Evolutionary conservation across 164 flowering plant species (phyloP).

Genomic region (Magnolia kwangsiensis): DNA sequence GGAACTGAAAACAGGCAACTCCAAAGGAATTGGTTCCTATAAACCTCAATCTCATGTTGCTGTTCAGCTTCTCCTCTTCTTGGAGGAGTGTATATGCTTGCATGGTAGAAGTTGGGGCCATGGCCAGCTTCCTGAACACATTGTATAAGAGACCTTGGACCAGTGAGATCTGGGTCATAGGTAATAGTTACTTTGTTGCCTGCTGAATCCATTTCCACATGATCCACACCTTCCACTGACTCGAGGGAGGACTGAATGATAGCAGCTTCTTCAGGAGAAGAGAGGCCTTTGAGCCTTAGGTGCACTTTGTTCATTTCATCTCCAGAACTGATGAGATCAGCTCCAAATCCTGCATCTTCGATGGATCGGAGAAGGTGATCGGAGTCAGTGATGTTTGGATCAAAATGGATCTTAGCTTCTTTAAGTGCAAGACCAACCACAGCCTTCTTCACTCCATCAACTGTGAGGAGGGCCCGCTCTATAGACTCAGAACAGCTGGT

Average conservation of each 20-base stretch:
- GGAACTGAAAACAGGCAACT: constrained; percentile 86
- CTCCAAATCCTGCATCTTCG: constrained; percentile 90
- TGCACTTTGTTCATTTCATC: constrained; percentile 70
- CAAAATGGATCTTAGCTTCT: constrained; percentile 89
- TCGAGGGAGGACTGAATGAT: constrained; percentile 47
- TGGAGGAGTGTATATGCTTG: constrained; percentile 57
- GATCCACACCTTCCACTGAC: constrained; percentile 57
- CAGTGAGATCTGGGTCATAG: constrained; percentile 76
- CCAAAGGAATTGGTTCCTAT: constrained; percentile 62
- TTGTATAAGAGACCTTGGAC: constrained; percentile 74
- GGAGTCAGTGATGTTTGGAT: constrained; percentile 50
- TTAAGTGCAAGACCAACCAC: constrained; percentile 85
- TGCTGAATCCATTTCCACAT: constrained; percentile 58
- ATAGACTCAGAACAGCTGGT: constrained; percentile 90
- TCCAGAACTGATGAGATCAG: constrained; percentile 69
- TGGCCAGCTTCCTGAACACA: constrained; percentile 52
- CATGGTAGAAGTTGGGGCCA: constrained; percentile 44
- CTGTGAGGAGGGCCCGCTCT: constrained; percentile 63
- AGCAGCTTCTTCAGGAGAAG: constrained; percentile 38
- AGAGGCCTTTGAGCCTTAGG: constrained; percentile 60
- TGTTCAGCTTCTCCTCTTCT: constrained; percentile 58
- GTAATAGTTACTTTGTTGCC: constrained; percentile 46
- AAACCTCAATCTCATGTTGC: constrained; percentile 47
- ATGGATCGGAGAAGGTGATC: constrained; percentile 54
- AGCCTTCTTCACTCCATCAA: constrained; percentile 78